phyloP scores from a whole-genome alignment of 352 stramenopile genomes.

The Saprolegnia parasitica region DNA sequence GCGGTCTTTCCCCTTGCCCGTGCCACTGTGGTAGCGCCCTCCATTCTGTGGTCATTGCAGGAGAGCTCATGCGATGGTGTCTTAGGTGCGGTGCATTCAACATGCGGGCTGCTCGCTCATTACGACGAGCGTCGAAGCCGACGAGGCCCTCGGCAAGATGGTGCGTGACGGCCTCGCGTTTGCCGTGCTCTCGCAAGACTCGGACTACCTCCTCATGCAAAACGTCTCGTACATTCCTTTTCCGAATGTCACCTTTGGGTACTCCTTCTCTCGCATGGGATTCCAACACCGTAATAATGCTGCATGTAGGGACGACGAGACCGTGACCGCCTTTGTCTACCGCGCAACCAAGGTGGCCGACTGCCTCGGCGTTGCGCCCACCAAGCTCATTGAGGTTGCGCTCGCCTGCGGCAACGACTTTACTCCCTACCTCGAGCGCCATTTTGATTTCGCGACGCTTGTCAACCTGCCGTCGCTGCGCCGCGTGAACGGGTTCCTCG shows the following conservation, averaged over 20 bases:
- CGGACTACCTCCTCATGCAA: conserved; percentile 85
- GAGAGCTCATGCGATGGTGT: conserved; percentile 6
- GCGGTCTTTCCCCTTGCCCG: conserved; percentile 70
- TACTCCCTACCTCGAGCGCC: conserved; percentile 56
- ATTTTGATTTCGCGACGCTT: conserved; percentile 48
- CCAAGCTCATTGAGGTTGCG: conserved; percentile 79
- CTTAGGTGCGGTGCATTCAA: conserved; percentile 20
- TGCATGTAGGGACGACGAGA: conserved; percentile 29
- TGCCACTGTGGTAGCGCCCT: conserved; percentile 56
- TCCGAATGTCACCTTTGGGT: conserved; percentile 9
- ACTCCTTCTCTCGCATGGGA: not conserved
- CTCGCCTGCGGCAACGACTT: conserved; percentile 87
- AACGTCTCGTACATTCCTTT: conserved; percentile 81
- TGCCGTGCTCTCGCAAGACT: conserved; percentile 77
- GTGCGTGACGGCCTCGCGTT: conserved; percentile 50
- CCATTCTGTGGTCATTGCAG: conserved; percentile 42
- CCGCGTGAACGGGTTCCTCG: conserved; percentile 37
- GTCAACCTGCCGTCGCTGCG: conserved; percentile 58
- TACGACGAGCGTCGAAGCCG: conserved; percentile 62
- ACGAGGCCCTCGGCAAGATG: conserved; percentile 65
- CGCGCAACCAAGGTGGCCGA: conserved; percentile 54
- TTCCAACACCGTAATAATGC: too few relatives aligned
- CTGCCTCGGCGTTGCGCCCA: conserved; percentile 48
- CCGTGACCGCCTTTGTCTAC: conserved; percentile 70
- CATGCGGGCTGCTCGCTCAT: conserved; percentile 34